Conservation (phyloP, 768 basidiomycete species). For the Mycena vulgaris region DNA sequence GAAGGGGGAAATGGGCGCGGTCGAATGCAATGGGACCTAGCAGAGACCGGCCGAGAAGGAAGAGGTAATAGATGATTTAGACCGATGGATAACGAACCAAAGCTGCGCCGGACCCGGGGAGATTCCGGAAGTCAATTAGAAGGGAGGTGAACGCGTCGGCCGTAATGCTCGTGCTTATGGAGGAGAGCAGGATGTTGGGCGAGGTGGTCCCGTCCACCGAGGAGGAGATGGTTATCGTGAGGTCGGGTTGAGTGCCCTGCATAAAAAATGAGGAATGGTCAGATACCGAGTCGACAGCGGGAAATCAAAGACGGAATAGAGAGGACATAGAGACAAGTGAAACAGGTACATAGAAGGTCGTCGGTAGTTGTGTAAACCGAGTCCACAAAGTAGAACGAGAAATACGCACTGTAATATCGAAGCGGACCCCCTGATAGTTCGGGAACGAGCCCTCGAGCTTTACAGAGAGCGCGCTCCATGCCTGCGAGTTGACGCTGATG, state of each 20-base stretch:
- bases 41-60: too few relatives aligned
- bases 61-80: too few relatives aligned
- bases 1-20: too few relatives aligned
- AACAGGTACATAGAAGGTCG: too few relatives aligned
- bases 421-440: conserved; percentile 62
- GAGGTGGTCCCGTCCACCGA: conserved; percentile 55
- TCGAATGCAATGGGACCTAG: too few relatives aligned
- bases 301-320: not conserved
- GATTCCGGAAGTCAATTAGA: conserved; percentile 61
- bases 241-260: conserved; percentile 62
- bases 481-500: conserved; percentile 59
- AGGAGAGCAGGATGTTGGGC: conserved; percentile 58
- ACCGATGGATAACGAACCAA: conserved; percentile 53
- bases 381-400: too few relatives aligned
- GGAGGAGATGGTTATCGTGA: conserved; percentile 58
- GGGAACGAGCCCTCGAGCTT: conserved; percentile 59
- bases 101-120: conserved; percentile 58
- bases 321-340: not conserved
- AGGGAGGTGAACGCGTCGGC: conserved; percentile 59
- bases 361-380: too few relatives aligned
- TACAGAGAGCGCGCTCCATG: conserved; percentile 64
- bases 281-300: too few relatives aligned
- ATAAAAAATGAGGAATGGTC: not conserved
- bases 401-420: conserved; percentile 67
- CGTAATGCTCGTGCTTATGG: conserved; percentile 56